phyloP scores from a whole-genome alignment of 2,329 filamentous ascomycete genomes.

The Exophiala phaeomuriformis region DNA sequence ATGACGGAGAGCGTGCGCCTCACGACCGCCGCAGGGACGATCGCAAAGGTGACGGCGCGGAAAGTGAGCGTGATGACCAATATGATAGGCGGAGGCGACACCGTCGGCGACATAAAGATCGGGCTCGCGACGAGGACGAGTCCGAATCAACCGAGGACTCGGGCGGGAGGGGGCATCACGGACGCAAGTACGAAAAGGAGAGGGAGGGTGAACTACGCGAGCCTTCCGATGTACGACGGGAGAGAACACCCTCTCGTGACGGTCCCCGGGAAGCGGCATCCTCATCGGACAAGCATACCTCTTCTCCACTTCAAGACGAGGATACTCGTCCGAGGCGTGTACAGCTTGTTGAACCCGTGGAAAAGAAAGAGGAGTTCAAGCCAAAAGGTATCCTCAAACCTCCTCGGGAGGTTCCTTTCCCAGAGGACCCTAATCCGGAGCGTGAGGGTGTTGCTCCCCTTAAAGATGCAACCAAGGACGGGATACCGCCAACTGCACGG shows the following conservation, averaged over 20 bases:
- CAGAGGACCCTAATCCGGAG: slow-evolving; percentile 74
- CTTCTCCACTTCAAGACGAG: slow-evolving; percentile 25
- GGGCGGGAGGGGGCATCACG: slow-evolving; percentile 9
- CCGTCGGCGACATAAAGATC: slow-evolving; percentile 16
- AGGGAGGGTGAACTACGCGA: slow-evolving; percentile 11
- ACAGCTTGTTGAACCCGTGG: slow-evolving; percentile 60
- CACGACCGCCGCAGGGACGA: slow-evolving; percentile 16
- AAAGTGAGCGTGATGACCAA: slow-evolving; percentile 11
- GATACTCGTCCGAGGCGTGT: slow-evolving; percentile 23
- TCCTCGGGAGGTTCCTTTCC: slow-evolving; percentile 67
- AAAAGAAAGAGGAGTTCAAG: slow-evolving; percentile 56
- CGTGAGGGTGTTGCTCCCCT: slow-evolving; percentile 89
- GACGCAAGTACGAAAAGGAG: slow-evolving; percentile 9
- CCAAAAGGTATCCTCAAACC: slow-evolving; percentile 80
- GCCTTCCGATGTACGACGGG: slow-evolving; percentile 13
- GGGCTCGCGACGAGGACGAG: slow-evolving; percentile 12
- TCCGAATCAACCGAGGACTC: slow-evolving; percentile 19
- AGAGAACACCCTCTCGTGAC: slow-evolving; percentile 15
- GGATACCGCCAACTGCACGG: slow-evolving; percentile 66
- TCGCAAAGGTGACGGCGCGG: slow-evolving; percentile 4
- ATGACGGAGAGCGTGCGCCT: slow-evolving; percentile 11
- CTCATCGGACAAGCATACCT: slow-evolving; percentile 13
- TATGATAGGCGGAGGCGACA: slow-evolving; percentile 16
- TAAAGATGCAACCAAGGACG: slow-evolving; percentile 70
- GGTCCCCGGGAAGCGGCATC: slow-evolving; percentile 7